Percentiles rank a stretch among this genome's conserved stretches.
These are phyloP conservation scores for Grifola frondosa DNA, from an alignment of 1,284 basidiomycete genomes.

Conservation along the genomic window DNA sequence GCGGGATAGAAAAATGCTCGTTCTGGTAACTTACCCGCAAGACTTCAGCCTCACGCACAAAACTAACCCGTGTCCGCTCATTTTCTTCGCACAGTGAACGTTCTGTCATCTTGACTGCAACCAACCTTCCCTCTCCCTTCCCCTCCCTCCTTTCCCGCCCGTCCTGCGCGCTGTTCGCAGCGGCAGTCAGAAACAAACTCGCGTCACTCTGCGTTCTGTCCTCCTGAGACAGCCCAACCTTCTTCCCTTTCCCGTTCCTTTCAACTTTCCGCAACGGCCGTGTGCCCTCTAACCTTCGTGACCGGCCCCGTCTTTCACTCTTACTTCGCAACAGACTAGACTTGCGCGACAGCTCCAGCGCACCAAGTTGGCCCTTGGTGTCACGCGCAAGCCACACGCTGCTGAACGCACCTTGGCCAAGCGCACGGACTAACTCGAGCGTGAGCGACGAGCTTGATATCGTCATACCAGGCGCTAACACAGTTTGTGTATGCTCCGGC, in stretches of 20 bases:
- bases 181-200: conserved; percentile 13
- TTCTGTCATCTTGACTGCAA: conserved; percentile 86
- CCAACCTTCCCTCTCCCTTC: conserved; percentile 42
- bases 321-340: conserved; percentile 31
- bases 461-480: conserved; percentile 20
- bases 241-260: conserved; percentile 6
- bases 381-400: conserved; percentile 75
- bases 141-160: conserved; percentile 6
- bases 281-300: conserved; percentile 24
- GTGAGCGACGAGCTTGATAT: conserved; percentile 29
- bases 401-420: conserved; percentile 78
- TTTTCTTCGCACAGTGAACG: conserved; percentile 52
- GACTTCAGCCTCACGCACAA: conserved; percentile 86
- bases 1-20: no score
- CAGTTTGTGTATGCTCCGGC: conserved; percentile 11
- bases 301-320: conserved; percentile 29
- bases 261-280: conserved; percentile 15
- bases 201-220: conserved; percentile 17
- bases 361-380: conserved; percentile 37
- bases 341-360: conserved; percentile 36
- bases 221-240: conserved; percentile 13
- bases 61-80: conserved; percentile 78
- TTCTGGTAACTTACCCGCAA: conserved; percentile 68
- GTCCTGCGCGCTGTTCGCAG: not conserved
- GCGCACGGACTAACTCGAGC: conserved; percentile 47